Evolutionary conservation across 768 basidiomycete genomes (phyloP).

Genomic region (Rhodotorula kratochvilovae): DNA sequence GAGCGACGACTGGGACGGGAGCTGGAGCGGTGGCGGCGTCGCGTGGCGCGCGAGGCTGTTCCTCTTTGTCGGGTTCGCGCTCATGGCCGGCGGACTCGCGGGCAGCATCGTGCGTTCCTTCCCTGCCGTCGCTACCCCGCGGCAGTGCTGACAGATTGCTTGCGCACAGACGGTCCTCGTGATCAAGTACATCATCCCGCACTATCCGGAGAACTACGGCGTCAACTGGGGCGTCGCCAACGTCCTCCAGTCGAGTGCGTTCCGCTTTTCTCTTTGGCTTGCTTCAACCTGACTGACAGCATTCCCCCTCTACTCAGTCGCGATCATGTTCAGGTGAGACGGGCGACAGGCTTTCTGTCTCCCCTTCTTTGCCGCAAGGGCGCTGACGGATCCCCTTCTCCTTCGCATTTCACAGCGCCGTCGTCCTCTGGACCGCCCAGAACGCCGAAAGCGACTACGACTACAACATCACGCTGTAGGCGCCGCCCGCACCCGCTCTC

Average conservation of each 20-base stretch:
- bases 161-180: constrained; percentile 69
- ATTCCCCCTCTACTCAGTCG: neutral
- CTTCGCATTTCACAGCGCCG: constrained; percentile 57
- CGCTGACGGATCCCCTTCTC: neutral
- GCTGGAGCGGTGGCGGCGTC: constrained; percentile 51
- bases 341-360: too few relatives aligned
- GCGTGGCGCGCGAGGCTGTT: constrained; percentile 88
- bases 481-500: neutral
- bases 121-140: neutral
- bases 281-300: neutral
- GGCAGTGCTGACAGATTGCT: neutral
- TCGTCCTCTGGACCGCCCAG: constrained; percentile 90
- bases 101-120: constrained; percentile 78
- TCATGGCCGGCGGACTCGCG: constrained; percentile 97
- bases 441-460: constrained; percentile 81
- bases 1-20: constrained; percentile 63
- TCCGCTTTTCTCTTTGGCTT: neutral
- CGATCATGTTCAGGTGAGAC: constrained; percentile 1
- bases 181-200: constrained; percentile 77
- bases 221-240: constrained; percentile 90
- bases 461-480: neutral
- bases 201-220: constrained; percentile 65
- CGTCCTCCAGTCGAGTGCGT: constrained; percentile 81
- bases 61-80: constrained; percentile 88
- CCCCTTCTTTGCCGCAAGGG: too few relatives aligned